Evolutionary conservation across 2,329 filamentous ascomycete species (phyloP).

Genomic region (Alternaria infectoria): DNA sequence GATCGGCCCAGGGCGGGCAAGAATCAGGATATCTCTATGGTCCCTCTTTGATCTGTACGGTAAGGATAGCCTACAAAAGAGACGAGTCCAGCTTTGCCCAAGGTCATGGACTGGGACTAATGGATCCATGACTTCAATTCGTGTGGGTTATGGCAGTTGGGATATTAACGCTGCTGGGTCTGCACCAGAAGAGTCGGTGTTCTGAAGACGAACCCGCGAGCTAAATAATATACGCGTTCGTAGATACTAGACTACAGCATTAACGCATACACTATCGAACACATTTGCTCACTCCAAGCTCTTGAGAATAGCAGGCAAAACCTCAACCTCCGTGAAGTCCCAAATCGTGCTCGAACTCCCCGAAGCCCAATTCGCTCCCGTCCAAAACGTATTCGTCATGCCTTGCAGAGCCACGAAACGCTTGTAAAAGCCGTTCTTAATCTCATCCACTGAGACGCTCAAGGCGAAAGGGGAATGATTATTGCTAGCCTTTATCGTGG

Average conservation of each 20-base stretch:
- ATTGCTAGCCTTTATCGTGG: neutral
- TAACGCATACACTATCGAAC: neutral
- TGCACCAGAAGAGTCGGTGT: neutral
- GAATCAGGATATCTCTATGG: neutral
- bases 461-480: neutral
- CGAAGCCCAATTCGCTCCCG: neutral
- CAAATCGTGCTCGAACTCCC: neutral
- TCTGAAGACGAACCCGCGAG: neutral
- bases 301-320: neutral
- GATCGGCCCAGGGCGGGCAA: neutral
- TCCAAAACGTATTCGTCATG: neutral
- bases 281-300: neutral
- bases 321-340: neutral
- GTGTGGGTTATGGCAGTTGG: neutral
- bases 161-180: neutral
- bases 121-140: neutral
- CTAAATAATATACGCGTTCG: neutral
- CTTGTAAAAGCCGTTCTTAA: neutral
- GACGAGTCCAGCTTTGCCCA: neutral
- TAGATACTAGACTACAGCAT: neutral
- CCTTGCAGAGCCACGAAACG: neutral
- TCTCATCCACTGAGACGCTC: neutral
- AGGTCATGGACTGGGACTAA: neutral
- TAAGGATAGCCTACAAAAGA: neutral
- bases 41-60: neutral